Evolutionary conservation across 257 asterid species (phyloP).

Genomic region (Nicotiana knightiana): DNA sequence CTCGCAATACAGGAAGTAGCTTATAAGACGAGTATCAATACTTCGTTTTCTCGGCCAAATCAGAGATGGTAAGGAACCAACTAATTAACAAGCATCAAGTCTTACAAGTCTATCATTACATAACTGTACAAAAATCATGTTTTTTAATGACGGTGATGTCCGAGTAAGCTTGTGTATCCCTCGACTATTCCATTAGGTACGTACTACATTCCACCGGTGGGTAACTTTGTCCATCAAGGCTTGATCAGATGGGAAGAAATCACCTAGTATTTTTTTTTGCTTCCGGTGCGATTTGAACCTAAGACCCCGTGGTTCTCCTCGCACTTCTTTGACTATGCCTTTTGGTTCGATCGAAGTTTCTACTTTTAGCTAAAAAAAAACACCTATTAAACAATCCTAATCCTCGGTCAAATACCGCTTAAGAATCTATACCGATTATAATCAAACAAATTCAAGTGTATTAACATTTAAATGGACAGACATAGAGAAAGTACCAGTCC

Average conservation of each 20-base stretch:
- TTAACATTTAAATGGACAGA: too few species aligned
- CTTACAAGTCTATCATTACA: background rate
- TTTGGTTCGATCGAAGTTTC: background rate
- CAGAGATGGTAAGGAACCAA: background rate
- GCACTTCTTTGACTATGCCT: too few species aligned
- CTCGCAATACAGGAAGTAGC: background rate
- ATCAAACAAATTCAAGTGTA: background rate
- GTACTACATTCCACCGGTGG: too few species aligned
- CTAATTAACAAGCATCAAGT: background rate
- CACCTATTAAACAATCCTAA: background rate
- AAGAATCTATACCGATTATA: background rate
- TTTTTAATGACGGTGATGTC: too few species aligned
- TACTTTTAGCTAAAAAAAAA: background rate
- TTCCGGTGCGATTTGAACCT: too few species aligned
- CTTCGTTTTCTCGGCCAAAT: background rate
- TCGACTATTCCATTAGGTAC: too few species aligned
- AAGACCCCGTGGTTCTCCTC: too few species aligned
- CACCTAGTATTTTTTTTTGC: too few species aligned
- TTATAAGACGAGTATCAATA: background rate
- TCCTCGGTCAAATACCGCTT: background rate
- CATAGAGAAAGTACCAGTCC: slow-evolving; percentile 53
- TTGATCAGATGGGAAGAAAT: too few species aligned
- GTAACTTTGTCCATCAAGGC: too few species aligned
- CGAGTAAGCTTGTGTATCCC: too few species aligned
- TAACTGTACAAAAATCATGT: background rate